Evolutionary conservation across 2,329 filamentous ascomycete species (phyloP), one percentile per base, ranked within the genome.

Genomic region (Knoxdaviesia proteae): DNA sequence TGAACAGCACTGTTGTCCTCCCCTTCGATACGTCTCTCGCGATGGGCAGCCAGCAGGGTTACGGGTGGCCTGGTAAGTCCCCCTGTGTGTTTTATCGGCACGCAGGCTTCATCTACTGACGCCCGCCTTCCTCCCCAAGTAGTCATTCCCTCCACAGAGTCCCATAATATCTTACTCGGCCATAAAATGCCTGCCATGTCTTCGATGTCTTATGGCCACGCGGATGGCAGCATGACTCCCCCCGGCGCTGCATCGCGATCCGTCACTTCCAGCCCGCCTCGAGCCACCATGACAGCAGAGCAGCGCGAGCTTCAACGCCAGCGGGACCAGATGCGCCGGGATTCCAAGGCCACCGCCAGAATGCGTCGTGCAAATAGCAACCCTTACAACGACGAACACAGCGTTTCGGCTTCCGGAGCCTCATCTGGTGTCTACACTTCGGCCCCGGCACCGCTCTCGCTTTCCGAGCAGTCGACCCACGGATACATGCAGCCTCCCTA

Each of bases 301-400:
- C 71, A 77, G 54, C 67, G 73, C 47, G 72, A 75, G 51, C 54
- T 77, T 37, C 77, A 73, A 58, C 64, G 71, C 45, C 72, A 77
- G 50, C 64, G 67, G 47, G 72, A 77, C 49, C 69, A 68, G 49
- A 68, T 63, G 38, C 67, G 74, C 45, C 63, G 73, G 49, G 69
- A 73, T 49, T 67, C 68, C 6, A 77, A 77, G 53, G 54, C 68
- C 10, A 61, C 64, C 3, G 54, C 58, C 6, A 65, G 71, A 45
- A 60, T 67, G 40, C 64, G 67, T 47, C 65, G 71, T 42, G 61
- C 63, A 33, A 65, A 62, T 53, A 71, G 66, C 57, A 48, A 54
- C 49, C 47, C 68, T 50, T 50, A 64, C 58, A 53, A 66, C 62
- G 49, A 58, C 57, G 52, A 61, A 3, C 20, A 20, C 20, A 20